A percentile compares a stretch with the other conserved stretches of the same genome.
Conservation (phyloP, 306 rosid species). For the Rosa chinensis region DNA sequence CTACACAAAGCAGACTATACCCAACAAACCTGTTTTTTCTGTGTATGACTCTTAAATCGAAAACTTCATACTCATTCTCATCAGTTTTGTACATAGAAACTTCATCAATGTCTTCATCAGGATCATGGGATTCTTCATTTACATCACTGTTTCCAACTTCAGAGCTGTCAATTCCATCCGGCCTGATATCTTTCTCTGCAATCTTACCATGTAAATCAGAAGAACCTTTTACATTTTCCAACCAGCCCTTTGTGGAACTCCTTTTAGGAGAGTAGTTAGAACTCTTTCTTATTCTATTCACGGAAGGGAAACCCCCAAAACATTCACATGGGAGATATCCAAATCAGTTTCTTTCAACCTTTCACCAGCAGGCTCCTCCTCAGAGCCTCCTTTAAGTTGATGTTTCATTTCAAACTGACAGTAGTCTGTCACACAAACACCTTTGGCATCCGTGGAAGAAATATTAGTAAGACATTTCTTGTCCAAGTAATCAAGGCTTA, state of each 20-base stretch:
- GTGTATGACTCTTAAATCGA: slow-evolving; percentile 82
- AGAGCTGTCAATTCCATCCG: slow-evolving; percentile 32
- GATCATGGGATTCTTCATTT: slow-evolving; percentile 40
- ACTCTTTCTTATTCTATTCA: slow-evolving; percentile 32
- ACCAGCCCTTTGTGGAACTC: slow-evolving; percentile 18
- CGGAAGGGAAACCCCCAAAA: slow-evolving; percentile 38
- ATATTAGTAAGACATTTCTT: slow-evolving; percentile 48
- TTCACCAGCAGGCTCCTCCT: slow-evolving; percentile 34
- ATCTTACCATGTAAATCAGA: slow-evolving; percentile 37
- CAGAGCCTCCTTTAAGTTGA: slow-evolving; percentile 29
- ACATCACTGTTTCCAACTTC: slow-evolving; percentile 34
- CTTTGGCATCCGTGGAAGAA: slow-evolving; percentile 33
- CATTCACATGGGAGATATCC: slow-evolving; percentile 34
- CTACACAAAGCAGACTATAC: slow-evolving; percentile 9
- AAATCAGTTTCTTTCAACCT: slow-evolving; percentile 50
- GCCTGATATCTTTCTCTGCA: slow-evolving; percentile 33
- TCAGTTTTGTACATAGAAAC: slow-evolving; percentile 39
- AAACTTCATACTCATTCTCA: slow-evolving; percentile 76
- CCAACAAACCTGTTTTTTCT: slow-evolving; percentile 86
- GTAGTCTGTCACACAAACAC: slow-evolving; percentile 29
- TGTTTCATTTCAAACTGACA: slow-evolving; percentile 28
- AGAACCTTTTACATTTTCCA: slow-evolving; percentile 36
- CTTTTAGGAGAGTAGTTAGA: slow-evolving; percentile 30
- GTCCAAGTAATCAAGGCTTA: slow-evolving; percentile 43
- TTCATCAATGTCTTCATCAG: slow-evolving; percentile 63